Evolutionary conservation across 768 basidiomycete species (phyloP).

Genomic region (Sporobolomyces roseus): DNA sequence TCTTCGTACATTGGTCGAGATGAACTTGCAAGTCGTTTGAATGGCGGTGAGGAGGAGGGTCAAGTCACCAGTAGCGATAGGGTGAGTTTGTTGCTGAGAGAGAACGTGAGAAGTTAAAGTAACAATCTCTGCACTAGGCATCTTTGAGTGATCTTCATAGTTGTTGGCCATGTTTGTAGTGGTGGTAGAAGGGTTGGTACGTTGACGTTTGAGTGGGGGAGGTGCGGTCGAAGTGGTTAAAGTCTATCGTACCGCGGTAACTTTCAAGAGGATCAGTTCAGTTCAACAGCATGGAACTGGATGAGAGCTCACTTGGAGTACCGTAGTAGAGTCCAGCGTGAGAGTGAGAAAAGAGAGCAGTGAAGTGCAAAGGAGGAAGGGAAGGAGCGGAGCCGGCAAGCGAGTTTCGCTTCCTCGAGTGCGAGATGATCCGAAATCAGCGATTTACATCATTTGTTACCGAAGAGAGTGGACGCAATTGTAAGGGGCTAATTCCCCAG

Average conservation of each 20-base stretch:
- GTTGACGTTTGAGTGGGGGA: slow-evolving; percentile 25
- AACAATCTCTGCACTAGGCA: slow-evolving; percentile 36
- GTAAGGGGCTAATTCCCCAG: too few relatives aligned
- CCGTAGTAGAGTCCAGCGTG: slow-evolving; percentile 1
- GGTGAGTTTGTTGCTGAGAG: slow-evolving; percentile 48
- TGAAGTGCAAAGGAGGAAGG: neutral
- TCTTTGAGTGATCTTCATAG: slow-evolving; percentile 18
- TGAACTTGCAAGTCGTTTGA: slow-evolving; percentile 66
- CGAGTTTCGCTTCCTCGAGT: neutral
- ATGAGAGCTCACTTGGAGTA: slow-evolving; percentile 4
- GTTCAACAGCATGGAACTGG: too few relatives aligned
- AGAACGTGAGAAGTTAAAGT: slow-evolving; percentile 42
- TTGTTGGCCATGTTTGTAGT: slow-evolving; percentile 17
- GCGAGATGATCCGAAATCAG: neutral
- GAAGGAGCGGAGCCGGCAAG: neutral
- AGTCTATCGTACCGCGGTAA: too few relatives aligned
- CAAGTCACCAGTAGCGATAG: slow-evolving; percentile 82
- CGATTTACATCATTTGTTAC: neutral
- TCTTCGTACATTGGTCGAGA: slow-evolving; percentile 94
- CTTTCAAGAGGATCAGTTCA: too few relatives aligned
- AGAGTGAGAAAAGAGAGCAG: neutral
- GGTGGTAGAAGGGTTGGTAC: neutral
- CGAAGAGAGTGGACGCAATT: neutral
- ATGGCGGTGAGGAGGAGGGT: slow-evolving; percentile 92
- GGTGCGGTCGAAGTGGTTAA: neutral